phyloP scores from a whole-genome alignment of 768 basidiomycete genomes.

The Pleurotus djamor region DNA sequence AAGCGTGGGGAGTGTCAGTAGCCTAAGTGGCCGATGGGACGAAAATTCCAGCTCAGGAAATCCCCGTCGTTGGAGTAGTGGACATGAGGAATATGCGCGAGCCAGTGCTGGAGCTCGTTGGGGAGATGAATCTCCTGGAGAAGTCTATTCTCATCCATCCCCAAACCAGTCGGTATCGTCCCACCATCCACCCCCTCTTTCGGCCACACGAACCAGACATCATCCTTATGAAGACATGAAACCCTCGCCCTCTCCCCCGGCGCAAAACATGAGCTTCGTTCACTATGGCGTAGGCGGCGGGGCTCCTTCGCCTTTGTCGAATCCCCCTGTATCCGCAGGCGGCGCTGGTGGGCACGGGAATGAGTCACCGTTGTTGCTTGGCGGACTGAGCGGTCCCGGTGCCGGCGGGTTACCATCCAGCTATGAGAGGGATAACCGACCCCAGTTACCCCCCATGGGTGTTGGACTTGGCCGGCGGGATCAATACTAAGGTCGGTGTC shows the following conservation, averaged over 20 bases:
- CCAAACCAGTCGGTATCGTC: slow-evolving; percentile 48
- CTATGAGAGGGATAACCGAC: not conserved
- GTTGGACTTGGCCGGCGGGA: not conserved
- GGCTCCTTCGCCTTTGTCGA: slow-evolving; percentile 49
- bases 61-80: no score
- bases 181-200: not conserved
- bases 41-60: not conserved
- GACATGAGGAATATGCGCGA: no score
- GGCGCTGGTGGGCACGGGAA: not conserved
- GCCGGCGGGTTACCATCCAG: slow-evolving; percentile 10
- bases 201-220: slow-evolving; percentile 34
- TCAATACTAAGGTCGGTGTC: not conserved
- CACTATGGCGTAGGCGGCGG: slow-evolving; percentile 45
- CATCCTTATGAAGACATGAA: slow-evolving; percentile 34
- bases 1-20: slow-evolving; percentile 27
- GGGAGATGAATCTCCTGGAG: not conserved
- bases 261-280: slow-evolving; percentile 50
- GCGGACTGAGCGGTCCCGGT: not conserved
- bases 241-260: slow-evolving; percentile 70
- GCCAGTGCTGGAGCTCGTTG: no score
- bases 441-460: slow-evolving; percentile 4
- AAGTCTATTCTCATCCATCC: slow-evolving; percentile 22
- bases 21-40: slow-evolving; percentile 27
- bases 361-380: not conserved
- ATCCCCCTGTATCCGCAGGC: slow-evolving; percentile 23